Conservation (phyloP, 495 filamentous ascomycete genomes). For the Xylaria curta region DNA sequence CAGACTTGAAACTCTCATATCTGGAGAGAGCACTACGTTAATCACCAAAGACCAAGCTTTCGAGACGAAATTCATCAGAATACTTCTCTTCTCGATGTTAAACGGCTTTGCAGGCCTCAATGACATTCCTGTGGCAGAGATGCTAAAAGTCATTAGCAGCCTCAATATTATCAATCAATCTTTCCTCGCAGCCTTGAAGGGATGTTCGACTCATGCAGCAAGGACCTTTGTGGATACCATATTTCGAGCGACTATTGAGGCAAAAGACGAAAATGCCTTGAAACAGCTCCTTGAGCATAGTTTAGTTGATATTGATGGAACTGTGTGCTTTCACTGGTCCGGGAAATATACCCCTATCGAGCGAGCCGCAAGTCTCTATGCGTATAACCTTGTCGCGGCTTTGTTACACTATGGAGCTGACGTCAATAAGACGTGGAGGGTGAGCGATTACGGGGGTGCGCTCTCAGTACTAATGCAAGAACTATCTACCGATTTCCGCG, state of each 20-base stretch:
- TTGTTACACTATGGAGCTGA: neutral
- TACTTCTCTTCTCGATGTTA: neutral
- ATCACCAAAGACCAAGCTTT: neutral
- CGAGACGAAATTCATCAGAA: conserved; percentile 1
- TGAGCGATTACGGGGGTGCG: neutral
- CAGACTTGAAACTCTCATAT: neutral
- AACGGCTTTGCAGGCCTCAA: neutral
- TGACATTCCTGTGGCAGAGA: neutral
- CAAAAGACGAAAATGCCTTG: neutral
- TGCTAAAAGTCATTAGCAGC: neutral
- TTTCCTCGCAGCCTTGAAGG: neutral
- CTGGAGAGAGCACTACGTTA: neutral
- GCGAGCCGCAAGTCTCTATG: neutral
- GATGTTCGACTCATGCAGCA: neutral
- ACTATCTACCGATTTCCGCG: no score
- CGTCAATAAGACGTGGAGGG: neutral
- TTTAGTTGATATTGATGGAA: neutral
- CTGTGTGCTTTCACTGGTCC: neutral
- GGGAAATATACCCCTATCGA: neutral
- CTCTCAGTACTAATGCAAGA: neutral
- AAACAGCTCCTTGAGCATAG: neutral
- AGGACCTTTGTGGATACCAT: neutral
- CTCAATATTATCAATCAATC: neutral
- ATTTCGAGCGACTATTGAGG: neutral
- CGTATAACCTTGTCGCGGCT: neutral